Percentiles rank a stretch among this genome's conserved stretches.
Evolutionary conservation across 2,329 filamentous ascomycete genomes (phyloP).

Genomic region (Scorias spongiosa): DNA sequence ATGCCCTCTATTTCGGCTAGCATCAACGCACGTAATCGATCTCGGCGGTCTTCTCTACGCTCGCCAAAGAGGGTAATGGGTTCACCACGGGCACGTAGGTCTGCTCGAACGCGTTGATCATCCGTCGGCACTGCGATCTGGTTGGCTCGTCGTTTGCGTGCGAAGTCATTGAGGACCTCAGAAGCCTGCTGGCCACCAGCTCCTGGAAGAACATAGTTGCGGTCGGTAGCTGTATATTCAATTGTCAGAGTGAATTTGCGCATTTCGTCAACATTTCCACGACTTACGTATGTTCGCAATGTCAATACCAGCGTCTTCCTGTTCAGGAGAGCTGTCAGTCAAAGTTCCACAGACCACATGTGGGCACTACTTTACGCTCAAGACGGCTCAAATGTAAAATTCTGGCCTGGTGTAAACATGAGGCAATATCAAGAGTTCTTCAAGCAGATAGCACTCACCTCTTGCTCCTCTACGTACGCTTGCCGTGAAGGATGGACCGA

Average conservation of each 20-base stretch:
- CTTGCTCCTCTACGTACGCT: slow-evolving; percentile 80
- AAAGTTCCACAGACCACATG: slow-evolving; percentile 3
- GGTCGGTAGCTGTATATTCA: slow-evolving; percentile 45
- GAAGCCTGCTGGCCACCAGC: slow-evolving; percentile 65
- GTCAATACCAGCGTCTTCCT: slow-evolving; percentile 45
- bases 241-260: slow-evolving; percentile 1
- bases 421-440: slow-evolving; percentile 4
- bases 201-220: slow-evolving; percentile 67
- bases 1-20: slow-evolving; percentile 49
- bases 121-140: slow-evolving; percentile 88
- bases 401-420: slow-evolving; percentile 21
- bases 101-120: slow-evolving; percentile 68
- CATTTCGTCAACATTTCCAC: slow-evolving; percentile 1
- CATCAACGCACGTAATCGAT: slow-evolving; percentile 69
- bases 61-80: slow-evolving; percentile 92
- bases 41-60: slow-evolving; percentile 68
- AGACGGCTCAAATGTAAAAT: slow-evolving; percentile 4
- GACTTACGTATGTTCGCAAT: slow-evolving; percentile 48
- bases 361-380: slow-evolving; percentile 1
- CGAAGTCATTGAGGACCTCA: slow-evolving; percentile 73
- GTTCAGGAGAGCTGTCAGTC: slow-evolving; percentile 12
- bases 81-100: slow-evolving; percentile 74
- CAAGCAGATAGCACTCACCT: slow-evolving; percentile 36
- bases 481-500: slow-evolving; percentile 76
- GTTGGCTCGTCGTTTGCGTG: slow-evolving; percentile 76